Conservation (phyloP, 208 protist genomes). For the Trypanosoma boissoni region DNA sequence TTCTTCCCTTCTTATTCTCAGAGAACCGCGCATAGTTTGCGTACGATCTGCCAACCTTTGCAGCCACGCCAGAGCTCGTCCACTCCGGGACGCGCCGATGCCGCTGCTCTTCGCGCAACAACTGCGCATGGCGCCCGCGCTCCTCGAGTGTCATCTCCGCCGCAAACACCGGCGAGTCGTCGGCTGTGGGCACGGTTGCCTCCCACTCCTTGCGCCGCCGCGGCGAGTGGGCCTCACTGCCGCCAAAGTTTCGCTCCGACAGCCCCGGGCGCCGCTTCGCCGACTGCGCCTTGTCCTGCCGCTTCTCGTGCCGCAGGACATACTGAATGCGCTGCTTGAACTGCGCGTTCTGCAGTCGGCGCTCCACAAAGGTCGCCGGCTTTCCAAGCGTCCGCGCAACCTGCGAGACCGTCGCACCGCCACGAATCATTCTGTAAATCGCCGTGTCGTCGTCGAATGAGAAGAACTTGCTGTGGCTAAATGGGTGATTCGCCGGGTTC, state of each 20-base stretch:
- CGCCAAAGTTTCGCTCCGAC: background rate
- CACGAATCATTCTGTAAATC: conserved; percentile 86
- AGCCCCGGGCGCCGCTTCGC: conserved; percentile 5
- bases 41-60: conserved; percentile 77
- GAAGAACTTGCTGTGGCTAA: conserved; percentile 87
- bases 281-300: conserved; percentile 4
- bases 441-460: conserved; percentile 77
- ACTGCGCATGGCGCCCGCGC: conserved; percentile 40
- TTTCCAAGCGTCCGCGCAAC: conserved; percentile 81
- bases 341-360: conserved; percentile 82
- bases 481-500: conserved; percentile 87
- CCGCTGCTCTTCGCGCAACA: conserved; percentile 26
- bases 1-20: background rate
- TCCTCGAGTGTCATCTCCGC: conserved; percentile 79
- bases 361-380: conserved; percentile 78
- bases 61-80: conserved; percentile 26
- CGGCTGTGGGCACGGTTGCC: conserved; percentile 47
- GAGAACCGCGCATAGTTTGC: conserved; percentile 61
- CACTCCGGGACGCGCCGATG: background rate
- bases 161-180: conserved; percentile 43
- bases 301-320: conserved; percentile 60
- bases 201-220: conserved; percentile 70
- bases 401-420: conserved; percentile 74
- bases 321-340: conserved; percentile 87
- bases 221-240: background rate